A percentile compares a stretch with the other conserved stretches of the same genome.
Evolutionary conservation across 192 early-diverging fungal species (phyloP).

Genomic region (Geranomyces michiganensis): DNA sequence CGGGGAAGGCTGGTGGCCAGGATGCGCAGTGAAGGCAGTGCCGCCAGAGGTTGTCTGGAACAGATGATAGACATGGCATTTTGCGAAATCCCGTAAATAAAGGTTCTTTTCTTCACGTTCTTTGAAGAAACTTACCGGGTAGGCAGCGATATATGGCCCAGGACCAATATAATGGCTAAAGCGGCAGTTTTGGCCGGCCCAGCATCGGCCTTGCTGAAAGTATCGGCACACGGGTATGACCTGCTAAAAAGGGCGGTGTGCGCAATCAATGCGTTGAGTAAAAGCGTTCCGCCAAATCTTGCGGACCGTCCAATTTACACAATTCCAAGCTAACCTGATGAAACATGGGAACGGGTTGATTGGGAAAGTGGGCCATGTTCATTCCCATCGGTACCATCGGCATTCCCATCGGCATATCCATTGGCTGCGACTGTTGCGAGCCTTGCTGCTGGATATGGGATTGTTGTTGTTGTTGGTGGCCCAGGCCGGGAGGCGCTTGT

Average conservation of each 20-base stretch:
- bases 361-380: not conserved
- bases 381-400: not conserved
- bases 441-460: no score
- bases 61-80: no score
- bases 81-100: not conserved
- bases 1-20: no score
- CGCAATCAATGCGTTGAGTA: not conserved
- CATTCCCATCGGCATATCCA: constrained; percentile 10
- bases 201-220: constrained; percentile 24
- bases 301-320: no score
- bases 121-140: not conserved
- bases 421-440: not conserved
- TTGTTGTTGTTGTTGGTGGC: not conserved
- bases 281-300: no score
- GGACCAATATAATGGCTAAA: constrained; percentile 22
- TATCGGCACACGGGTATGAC: constrained; percentile 25
- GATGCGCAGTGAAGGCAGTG: constrained; percentile 8
- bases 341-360: not conserved
- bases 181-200: constrained; percentile 24
- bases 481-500: not conserved
- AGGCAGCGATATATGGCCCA: constrained; percentile 19
- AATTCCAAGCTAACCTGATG: constrained; percentile 5
- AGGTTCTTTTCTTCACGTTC: no score
- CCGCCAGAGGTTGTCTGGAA: constrained; percentile 5
- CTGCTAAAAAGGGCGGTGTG: not conserved